Evolutionary conservation across 164 flowering plant genomes (phyloP).

Genomic region (Dillenia turbinata): DNA sequence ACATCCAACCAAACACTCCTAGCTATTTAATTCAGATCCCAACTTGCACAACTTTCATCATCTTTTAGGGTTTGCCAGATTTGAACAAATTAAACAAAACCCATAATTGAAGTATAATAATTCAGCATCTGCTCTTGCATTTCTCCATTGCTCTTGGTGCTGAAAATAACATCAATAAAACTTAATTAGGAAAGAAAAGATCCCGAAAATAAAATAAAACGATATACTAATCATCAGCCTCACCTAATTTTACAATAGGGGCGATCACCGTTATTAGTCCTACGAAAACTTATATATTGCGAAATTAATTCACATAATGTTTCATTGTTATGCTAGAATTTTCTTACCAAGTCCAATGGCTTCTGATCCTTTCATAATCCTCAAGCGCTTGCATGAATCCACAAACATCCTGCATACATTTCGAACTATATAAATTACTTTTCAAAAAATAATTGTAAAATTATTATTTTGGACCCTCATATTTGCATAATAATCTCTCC

Average conservation of each 20-base stretch:
- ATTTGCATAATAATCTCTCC: too few relatives aligned
- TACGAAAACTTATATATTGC: too few relatives aligned
- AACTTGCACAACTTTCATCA: constrained; percentile 8
- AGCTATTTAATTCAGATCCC: too few relatives aligned
- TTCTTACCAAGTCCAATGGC: constrained; percentile 76
- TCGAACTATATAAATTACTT: too few relatives aligned
- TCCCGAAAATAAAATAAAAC: not conserved
- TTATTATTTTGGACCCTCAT: too few relatives aligned
- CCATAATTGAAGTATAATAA: not conserved
- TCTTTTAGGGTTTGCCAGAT: not conserved
- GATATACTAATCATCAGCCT: too few relatives aligned
- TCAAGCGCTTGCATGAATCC: constrained; percentile 70
- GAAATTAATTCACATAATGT: not conserved
- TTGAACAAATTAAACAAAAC: too few relatives aligned
- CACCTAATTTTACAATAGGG: too few relatives aligned
- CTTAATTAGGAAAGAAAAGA: not conserved
- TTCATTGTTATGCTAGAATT: not conserved
- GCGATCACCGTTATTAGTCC: too few relatives aligned
- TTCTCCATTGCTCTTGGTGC: constrained; percentile 62
- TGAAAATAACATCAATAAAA: constrained; percentile 12
- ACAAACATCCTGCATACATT: constrained; percentile 59
- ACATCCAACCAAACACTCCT: constrained; percentile 15
- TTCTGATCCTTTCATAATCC: constrained; percentile 85
- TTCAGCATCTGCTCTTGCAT: constrained; percentile 53
- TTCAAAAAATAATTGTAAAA: too few relatives aligned